Percentiles rank a stretch among this genome's conserved stretches.
These are phyloP conservation scores for Ashbya aceris DNA, from an alignment of 1,139 yeast genomes.

Conservation along the genomic window DNA sequence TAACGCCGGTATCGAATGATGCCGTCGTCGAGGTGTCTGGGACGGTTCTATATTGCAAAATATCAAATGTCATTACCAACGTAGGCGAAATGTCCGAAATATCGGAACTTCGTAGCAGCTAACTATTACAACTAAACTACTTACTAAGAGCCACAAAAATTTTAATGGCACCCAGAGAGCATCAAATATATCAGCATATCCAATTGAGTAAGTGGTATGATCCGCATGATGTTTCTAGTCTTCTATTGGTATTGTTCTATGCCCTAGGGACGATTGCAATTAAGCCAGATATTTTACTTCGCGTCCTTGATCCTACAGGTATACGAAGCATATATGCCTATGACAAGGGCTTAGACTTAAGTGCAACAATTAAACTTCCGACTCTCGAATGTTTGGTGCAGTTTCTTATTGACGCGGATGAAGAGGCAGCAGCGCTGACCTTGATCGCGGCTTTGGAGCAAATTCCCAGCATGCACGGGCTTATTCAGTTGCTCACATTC, in stretches of 20 bases:
- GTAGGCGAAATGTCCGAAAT: too few relatives aligned
- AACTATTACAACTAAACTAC: too few relatives aligned
- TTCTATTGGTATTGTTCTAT: constrained; percentile 8
- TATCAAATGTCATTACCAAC: too few relatives aligned
- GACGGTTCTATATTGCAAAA: too few relatives aligned
- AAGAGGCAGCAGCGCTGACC: constrained; percentile 9
- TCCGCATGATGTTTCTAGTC: constrained; percentile 24
- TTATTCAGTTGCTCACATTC: constrained; percentile 5
- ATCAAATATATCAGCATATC: constrained; percentile 4
- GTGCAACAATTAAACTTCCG: constrained; percentile 5
- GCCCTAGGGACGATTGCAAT: constrained; percentile 5
- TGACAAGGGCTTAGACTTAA: constrained; percentile 1
- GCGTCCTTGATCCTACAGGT: constrained; percentile 3
- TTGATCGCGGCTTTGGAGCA: constrained; percentile 11
- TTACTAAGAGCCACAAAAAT: not conserved
- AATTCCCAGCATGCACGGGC: constrained; percentile 10
- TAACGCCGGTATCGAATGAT: too few relatives aligned
- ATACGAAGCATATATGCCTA: not conserved
- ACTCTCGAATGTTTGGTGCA: constrained; percentile 11
- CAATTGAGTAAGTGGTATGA: constrained; percentile 12
- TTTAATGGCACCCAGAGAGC: not conserved
- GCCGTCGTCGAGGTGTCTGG: too few relatives aligned
- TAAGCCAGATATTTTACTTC: constrained; percentile 3
- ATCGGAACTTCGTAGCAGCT: too few relatives aligned
- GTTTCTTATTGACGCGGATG: constrained; percentile 9